These are phyloP conservation scores for Aureobasidium lini DNA, from an alignment of 2,329 filamentous ascomycete genomes.

Conservation along the genomic window DNA sequence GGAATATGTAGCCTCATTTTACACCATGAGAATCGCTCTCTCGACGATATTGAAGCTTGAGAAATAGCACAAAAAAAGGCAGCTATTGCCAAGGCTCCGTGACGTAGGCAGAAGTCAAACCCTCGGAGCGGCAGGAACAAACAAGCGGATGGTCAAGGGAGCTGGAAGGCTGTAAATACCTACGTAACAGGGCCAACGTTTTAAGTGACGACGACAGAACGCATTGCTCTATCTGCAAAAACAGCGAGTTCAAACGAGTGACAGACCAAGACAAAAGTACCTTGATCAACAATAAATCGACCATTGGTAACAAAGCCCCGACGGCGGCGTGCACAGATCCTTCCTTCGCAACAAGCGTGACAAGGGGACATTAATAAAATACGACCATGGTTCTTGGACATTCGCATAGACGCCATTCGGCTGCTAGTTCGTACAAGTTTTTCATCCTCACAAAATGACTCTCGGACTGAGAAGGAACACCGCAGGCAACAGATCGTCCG, in stretches of 20 bases:
- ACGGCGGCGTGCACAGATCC: constrained; percentile 10
- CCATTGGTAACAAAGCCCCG: neutral
- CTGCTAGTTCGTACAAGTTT: constrained; percentile 31
- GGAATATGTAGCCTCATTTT: neutral
- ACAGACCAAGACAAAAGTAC: neutral
- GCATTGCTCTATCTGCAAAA: neutral
- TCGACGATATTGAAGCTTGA: neutral
- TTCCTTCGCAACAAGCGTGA: neutral
- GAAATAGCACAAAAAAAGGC: neutral
- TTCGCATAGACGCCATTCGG: constrained; percentile 40
- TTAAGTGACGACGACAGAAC: neutral
- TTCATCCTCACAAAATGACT: constrained; percentile 1
- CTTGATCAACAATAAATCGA: neutral
- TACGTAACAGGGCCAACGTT: constrained; percentile 6
- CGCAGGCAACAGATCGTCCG: constrained; percentile 35
- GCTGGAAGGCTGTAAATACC: neutral
- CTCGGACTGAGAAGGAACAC: constrained; percentile 8
- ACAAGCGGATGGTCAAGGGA: neutral
- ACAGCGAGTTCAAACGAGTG: neutral
- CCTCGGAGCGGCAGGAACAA: constrained; percentile 3
- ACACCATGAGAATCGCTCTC: neutral
- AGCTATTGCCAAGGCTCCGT: neutral
- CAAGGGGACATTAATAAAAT: constrained; percentile 2
- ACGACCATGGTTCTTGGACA: constrained; percentile 41
- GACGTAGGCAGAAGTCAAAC: neutral